Evolutionary conservation across 441 rosid species (phyloP).

Genomic region (Pelargonium citronellum): DNA sequence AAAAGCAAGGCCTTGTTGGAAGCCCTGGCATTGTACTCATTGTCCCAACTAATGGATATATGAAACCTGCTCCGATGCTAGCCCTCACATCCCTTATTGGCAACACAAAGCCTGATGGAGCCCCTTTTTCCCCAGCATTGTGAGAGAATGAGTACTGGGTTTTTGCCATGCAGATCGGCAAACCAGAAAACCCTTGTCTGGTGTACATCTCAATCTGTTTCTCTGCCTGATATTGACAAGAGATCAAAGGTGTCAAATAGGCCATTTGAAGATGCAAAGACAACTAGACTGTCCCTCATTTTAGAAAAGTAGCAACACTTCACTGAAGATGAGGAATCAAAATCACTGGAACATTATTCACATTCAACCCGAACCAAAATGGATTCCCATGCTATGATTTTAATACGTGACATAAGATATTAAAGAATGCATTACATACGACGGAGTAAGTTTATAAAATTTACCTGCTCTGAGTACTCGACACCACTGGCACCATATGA

Average conservation of each 20-base stretch:
- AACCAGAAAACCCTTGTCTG: slow-evolving; percentile 68
- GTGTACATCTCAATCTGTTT: slow-evolving; percentile 90
- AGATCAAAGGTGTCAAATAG: neutral
- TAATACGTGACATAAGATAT: neutral
- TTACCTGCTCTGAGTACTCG: slow-evolving; percentile 87
- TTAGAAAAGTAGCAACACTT: neutral
- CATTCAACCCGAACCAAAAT: neutral
- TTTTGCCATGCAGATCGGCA: slow-evolving; percentile 94
- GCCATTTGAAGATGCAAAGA: no score
- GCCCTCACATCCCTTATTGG: slow-evolving; percentile 90
- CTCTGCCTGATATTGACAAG: slow-evolving; percentile 54
- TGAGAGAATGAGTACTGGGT: slow-evolving; percentile 90
- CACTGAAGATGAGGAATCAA: neutral
- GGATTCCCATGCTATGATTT: neutral
- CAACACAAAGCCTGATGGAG: slow-evolving; percentile 67
- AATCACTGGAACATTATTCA: no score
- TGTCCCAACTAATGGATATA: slow-evolving; percentile 86
- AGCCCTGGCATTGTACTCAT: slow-evolving; percentile 99
- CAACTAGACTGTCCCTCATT: neutral
- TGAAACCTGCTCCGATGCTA: slow-evolving; percentile 92
- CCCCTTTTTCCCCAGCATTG: slow-evolving; percentile 72
- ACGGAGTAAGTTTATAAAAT: neutral
- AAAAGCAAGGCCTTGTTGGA: slow-evolving; percentile 93
- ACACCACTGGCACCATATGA: slow-evolving; percentile 93
- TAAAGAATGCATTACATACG: neutral